phyloP scores from a whole-genome alignment of 2,329 filamentous ascomycete species.

The Aspergillus pseudoviridinutans region DNA sequence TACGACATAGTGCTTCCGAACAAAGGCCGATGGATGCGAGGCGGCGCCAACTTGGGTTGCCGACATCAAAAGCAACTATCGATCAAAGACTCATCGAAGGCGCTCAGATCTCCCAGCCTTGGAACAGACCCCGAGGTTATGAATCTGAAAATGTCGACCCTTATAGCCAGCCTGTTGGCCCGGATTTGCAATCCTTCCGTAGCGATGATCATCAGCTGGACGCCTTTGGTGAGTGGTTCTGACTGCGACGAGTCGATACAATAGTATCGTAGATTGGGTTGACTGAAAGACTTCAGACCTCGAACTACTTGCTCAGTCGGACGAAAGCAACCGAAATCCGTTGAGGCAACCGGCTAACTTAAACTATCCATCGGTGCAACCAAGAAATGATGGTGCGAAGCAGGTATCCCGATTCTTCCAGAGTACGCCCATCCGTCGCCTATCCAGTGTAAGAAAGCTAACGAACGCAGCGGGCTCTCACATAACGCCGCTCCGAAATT shows the following conservation, averaged over 20 bases:
- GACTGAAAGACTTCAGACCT: conserved; percentile 25
- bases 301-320: conserved; percentile 34
- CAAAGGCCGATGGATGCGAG: conserved; percentile 7
- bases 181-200: background rate
- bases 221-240: conserved; percentile 44
- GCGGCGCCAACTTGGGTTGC: conserved; percentile 1
- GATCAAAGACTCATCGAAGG: conserved; percentile 23
- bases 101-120: conserved; percentile 12
- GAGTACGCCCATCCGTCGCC: conserved; percentile 17
- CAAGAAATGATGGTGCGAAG: conserved; percentile 1
- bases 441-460: background rate
- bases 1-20: conserved; percentile 7
- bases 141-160: background rate
- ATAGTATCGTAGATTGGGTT: background rate
- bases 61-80: conserved; percentile 13
- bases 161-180: background rate
- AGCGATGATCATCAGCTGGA: conserved; percentile 39
- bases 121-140: conserved; percentile 1
- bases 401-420: conserved; percentile 28
- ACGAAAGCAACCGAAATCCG: conserved; percentile 6
- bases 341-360: conserved; percentile 2
- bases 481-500: conserved; percentile 17
- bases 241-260: background rate
- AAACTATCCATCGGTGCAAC: background rate
- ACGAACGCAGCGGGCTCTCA: conserved; percentile 13